Evolutionary conservation across 192 early-diverging fungal species (phyloP).

Genomic region (Irineochytrium annulatum): DNA sequence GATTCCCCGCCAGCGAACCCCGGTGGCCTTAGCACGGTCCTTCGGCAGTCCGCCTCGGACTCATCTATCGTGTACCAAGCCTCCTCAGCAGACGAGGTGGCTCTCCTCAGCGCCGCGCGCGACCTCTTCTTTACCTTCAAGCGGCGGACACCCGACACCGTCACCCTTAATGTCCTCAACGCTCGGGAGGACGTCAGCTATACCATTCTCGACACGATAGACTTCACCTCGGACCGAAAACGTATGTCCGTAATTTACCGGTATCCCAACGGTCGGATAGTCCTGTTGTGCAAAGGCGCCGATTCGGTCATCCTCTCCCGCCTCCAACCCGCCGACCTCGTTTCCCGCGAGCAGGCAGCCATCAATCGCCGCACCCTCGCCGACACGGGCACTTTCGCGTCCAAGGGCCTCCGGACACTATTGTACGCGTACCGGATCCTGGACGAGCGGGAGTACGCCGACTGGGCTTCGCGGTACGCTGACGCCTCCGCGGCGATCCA

Average conservation of each 20-base stretch:
- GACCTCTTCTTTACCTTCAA: constrained; percentile 57
- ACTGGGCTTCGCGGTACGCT: constrained; percentile 69
- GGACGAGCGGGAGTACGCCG: constrained; percentile 64
- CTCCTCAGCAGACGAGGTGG: constrained; percentile 82
- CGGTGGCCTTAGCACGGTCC: not conserved
- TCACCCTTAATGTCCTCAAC: constrained; percentile 17
- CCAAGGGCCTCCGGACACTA: constrained; percentile 74
- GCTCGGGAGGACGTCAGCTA: constrained; percentile 1
- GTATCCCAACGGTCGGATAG: constrained; percentile 25
- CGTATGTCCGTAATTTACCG: constrained; percentile 39
- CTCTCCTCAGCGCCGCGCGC: constrained; percentile 74
- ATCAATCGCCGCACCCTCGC: constrained; percentile 18
- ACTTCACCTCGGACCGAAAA: constrained; percentile 41
- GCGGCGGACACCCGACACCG: constrained; percentile 18
- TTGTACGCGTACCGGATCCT: constrained; percentile 78
- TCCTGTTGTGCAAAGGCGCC: constrained; percentile 41
- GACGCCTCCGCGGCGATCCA: constrained; percentile 67
- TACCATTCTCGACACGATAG: constrained; percentile 30
- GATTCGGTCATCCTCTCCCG: constrained; percentile 36
- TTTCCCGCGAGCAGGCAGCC: constrained; percentile 1
- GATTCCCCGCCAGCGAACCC: constrained; percentile 25
- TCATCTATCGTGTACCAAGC: constrained; percentile 66
- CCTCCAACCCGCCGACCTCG: constrained; percentile 9
- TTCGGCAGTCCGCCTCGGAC: not conserved
- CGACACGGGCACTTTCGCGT: constrained; percentile 36